These are phyloP conservation scores for Piper betle DNA, from an alignment of 164 flowering plant species.

Conservation along the genomic window DNA sequence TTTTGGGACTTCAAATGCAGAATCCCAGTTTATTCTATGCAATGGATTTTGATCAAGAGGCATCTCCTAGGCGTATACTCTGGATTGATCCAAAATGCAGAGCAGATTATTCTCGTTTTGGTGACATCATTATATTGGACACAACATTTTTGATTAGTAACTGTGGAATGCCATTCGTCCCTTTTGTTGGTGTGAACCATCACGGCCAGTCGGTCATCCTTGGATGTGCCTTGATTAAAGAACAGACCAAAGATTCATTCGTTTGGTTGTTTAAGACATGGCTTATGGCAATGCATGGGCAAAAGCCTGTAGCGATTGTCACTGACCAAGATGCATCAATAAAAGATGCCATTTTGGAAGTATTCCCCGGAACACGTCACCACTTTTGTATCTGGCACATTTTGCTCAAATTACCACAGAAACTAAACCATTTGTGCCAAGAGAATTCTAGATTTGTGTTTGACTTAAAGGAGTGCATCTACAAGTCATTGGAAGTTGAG, in stretches of 20 bases:
- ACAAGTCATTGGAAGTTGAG: constrained; percentile 2
- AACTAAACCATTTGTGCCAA: constrained; percentile 1
- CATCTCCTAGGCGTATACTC: neutral
- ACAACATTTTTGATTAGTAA: constrained; percentile 4
- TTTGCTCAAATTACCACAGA: neutral
- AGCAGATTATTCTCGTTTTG: constrained; percentile 1
- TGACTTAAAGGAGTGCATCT: constrained; percentile 4
- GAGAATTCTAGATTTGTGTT: constrained; percentile 1
- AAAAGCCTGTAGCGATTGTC: constrained; percentile 5
- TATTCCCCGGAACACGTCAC: constrained; percentile 6
- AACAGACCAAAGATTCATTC: constrained; percentile 3
- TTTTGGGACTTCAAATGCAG: neutral
- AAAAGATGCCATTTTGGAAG: constrained; percentile 1
- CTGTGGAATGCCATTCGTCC: constrained; percentile 3
- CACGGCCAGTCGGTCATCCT: constrained; percentile 4
- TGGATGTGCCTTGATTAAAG: constrained; percentile 2
- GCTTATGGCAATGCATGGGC: constrained; percentile 9
- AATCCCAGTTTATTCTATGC: constrained; percentile 5
- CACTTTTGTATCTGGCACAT: constrained; percentile 6
- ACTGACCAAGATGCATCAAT: constrained; percentile 5
- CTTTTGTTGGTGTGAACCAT: constrained; percentile 7
- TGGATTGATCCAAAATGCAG: constrained; percentile 5
- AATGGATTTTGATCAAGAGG: constrained; percentile 2
- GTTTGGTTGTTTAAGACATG: constrained; percentile 9
- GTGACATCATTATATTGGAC: constrained; percentile 5